Evolutionary conservation across 2,329 filamentous ascomycete species (phyloP).

Genomic region (Berkeleyomyces rouxiae): DNA sequence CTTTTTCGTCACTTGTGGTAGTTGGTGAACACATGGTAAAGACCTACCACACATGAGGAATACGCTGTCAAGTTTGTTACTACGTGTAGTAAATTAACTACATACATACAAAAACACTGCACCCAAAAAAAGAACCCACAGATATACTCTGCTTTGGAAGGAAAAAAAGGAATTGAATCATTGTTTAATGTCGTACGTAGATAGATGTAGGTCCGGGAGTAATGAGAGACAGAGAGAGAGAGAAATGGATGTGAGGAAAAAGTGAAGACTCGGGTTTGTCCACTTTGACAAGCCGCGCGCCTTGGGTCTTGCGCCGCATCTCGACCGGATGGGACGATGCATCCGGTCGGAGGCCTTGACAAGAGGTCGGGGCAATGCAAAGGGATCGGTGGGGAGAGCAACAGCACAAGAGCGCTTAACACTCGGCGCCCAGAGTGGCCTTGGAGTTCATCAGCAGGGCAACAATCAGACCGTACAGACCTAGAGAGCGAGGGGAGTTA

Average conservation of each 20-base stretch:
- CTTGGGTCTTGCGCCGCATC: not conserved
- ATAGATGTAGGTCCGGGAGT: not conserved
- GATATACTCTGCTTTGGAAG: not conserved
- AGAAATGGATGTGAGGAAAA: not conserved
- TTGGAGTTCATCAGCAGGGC: constrained; percentile 99
- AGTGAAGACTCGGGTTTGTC: not conserved
- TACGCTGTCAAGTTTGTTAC: not conserved
- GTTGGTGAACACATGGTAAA: no score
- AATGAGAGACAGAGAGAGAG: not conserved
- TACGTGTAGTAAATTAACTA: not conserved
- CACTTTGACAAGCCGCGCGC: not conserved
- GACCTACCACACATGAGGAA: no score
- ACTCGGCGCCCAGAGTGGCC: constrained; percentile 46
- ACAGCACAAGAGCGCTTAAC: constrained; percentile 29
- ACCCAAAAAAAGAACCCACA: not conserved
- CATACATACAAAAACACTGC: not conserved
- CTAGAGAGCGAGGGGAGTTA: constrained; percentile 26
- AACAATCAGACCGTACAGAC: constrained; percentile 98
- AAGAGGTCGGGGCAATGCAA: not conserved
- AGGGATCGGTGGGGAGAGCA: constrained; percentile 2
- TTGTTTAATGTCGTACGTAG: not conserved
- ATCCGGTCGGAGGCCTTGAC: not conserved
- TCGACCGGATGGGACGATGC: not conserved
- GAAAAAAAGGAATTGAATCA: not conserved
- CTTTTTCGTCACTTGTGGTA: no score